A percentile compares a stretch with the other conserved stretches of the same genome.
Evolutionary conservation across 2,329 filamentous ascomycete species (phyloP).

Genomic region (Calonectria crousiana): DNA sequence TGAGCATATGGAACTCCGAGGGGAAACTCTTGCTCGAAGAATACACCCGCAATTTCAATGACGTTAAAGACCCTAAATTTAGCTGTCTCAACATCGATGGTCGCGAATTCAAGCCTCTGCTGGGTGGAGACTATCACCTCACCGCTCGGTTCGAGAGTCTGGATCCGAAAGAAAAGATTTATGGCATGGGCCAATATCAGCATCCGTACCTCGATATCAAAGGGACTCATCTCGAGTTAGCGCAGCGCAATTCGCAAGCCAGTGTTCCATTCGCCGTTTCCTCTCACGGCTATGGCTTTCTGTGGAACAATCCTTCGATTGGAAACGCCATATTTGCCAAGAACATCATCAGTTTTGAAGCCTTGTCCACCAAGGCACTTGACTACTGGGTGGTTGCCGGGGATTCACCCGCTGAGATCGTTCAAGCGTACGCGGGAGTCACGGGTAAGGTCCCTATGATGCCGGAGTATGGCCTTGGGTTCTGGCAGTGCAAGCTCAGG

Average conservation of each 20-base stretch:
- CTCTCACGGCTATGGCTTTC: slow-evolving; percentile 70
- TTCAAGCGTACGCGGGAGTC: slow-evolving; percentile 65
- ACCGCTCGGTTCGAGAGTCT: slow-evolving; percentile 71
- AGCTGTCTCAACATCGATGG: slow-evolving; percentile 68
- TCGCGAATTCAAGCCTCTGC: slow-evolving; percentile 67
- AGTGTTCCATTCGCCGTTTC: slow-evolving; percentile 73
- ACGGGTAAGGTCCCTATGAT: slow-evolving; percentile 74
- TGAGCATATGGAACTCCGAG: slow-evolving; percentile 43
- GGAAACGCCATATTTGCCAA: slow-evolving; percentile 71
- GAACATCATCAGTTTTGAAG: slow-evolving; percentile 73
- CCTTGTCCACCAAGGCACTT: slow-evolving; percentile 66
- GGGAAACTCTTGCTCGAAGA: slow-evolving; percentile 50
- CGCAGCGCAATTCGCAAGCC: slow-evolving; percentile 76
- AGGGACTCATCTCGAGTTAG: slow-evolving; percentile 71
- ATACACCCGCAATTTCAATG: slow-evolving; percentile 45
- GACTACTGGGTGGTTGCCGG: slow-evolving; percentile 76
- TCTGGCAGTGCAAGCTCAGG: slow-evolving; percentile 76
- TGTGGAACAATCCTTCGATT: slow-evolving; percentile 76
- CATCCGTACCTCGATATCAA: slow-evolving; percentile 73
- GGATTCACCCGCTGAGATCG: slow-evolving; percentile 66
- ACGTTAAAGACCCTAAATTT: slow-evolving; percentile 68
- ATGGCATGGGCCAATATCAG: slow-evolving; percentile 79
- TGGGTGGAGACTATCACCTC: slow-evolving; percentile 67
- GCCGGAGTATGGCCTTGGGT: slow-evolving; percentile 76
- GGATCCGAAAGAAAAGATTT: slow-evolving; percentile 68